Base-by-base conservation (phyloP, 257 asterid genomes). In the Lycium ferocissimum region DNA sequence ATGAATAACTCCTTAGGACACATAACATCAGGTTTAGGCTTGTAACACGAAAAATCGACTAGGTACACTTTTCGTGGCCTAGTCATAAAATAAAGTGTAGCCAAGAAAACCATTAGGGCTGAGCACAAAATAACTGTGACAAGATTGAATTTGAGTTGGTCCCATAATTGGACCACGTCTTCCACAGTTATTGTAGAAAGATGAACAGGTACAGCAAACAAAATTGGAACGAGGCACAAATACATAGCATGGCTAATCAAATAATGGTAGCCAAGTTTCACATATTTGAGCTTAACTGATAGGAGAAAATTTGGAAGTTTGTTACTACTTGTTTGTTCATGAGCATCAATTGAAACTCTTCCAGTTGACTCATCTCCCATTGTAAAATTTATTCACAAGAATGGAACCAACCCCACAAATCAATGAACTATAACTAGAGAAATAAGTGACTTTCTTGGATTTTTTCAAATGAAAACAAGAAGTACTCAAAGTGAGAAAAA, bases 1-100 rank as follows among this genome's bases (percentile, higher is more conserved):
- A 92, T 80, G 72, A 92, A 93, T 12, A 89, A 15, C 82, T 91
- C 94, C n/a, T 85, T 92, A 33, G 91, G 69, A 57, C 95, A 94
- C 91, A 88, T 90, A 3, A 85, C 75, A 11, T 89, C 89, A 0
- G 87, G 84, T 2, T 18, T 56, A 0, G 98, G 94, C 87, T 94
- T 93, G 91, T 91, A 93, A 86, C 98, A 93, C 0, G 95, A 91
- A 79, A 94, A 94, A 85, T 94, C 93, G 0, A 94, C 90, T 7
- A 94, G 82, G 88, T 88, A 93, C 18, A 92, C 90, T 33, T 85
- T 89, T 26, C 95, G 86, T 9, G 96, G 96, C 82, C 98, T 82
- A 1, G 92, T 94, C 92, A 89, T 92, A 86, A 91, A 89, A 85
- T 92, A 92, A 82, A 92, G 92, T 0, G 92, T 92, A 57, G 75